phyloP scores from a whole-genome alignment of 768 basidiomycete genomes.

The Mrakia blollopis region DNA sequence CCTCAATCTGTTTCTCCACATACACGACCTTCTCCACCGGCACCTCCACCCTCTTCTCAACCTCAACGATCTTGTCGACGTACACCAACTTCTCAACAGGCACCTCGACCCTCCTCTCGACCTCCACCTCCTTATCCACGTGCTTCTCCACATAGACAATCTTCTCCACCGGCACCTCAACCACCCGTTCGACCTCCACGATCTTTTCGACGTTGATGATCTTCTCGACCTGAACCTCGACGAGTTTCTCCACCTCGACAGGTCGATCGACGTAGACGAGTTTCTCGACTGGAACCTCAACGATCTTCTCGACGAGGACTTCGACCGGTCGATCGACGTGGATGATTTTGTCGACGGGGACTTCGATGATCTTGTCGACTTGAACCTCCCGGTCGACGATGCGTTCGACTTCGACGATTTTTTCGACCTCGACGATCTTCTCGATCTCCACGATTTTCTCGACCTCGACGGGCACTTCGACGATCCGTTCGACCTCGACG shows the following conservation, averaged over 20 bases:
- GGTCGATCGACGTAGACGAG: conserved; percentile 40
- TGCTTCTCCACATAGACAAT: conserved; percentile 35
- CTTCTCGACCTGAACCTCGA: conserved; percentile 41
- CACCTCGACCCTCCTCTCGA: conserved; percentile 36
- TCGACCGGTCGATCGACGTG: conserved; percentile 40
- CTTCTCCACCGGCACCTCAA: conserved; percentile 32
- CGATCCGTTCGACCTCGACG: conserved; percentile 28
- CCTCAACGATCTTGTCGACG: conserved; percentile 36
- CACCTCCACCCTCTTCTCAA: conserved; percentile 39
- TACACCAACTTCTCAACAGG: conserved; percentile 30
- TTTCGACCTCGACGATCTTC: conserved; percentile 36
- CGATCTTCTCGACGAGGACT: conserved; percentile 33
- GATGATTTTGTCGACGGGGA: conserved; percentile 39
- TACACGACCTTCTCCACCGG: conserved; percentile 36
- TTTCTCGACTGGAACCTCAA: conserved; percentile 37
- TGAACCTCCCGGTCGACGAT: conserved; percentile 29
- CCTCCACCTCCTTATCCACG: conserved; percentile 37
- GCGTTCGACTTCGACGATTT: conserved; percentile 37
- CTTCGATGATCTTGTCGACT: conserved; percentile 36
- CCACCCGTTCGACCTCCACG: conserved; percentile 39
- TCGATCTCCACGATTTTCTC: conserved; percentile 39
- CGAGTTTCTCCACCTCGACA: conserved; percentile 38
- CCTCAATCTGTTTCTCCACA: conserved; percentile 37
- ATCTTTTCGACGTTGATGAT: conserved; percentile 37
- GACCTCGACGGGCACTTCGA: conserved; percentile 38